These are phyloP conservation scores for Claviceps citrina DNA, from an alignment of 2,329 filamentous ascomycete genomes.

Conservation along the genomic window DNA sequence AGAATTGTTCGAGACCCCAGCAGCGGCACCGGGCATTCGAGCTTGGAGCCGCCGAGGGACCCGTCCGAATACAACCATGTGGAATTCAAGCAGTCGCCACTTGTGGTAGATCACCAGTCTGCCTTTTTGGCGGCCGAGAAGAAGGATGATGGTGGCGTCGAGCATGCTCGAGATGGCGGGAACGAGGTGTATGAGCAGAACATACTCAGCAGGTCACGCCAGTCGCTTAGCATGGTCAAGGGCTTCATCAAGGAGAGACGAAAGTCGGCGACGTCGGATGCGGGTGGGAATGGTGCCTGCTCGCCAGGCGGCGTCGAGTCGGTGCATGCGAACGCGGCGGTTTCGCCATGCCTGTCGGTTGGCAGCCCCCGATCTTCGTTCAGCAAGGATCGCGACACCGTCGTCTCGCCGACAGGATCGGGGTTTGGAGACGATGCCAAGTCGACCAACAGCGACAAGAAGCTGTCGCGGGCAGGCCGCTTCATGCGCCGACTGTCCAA, in stretches of 20 bases:
- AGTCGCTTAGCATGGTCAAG: slow-evolving; percentile 43
- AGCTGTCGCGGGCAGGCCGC: slow-evolving; percentile 36
- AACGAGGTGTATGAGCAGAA: slow-evolving; percentile 21
- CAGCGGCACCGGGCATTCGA: slow-evolving; percentile 21
- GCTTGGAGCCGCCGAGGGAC: slow-evolving; percentile 26
- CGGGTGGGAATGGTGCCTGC: slow-evolving; percentile 16
- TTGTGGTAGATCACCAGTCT: slow-evolving; percentile 40
- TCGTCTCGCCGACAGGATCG: slow-evolving; percentile 29
- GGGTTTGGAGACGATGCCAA: slow-evolving; percentile 32
- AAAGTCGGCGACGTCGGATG: slow-evolving; percentile 30
- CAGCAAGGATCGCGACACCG: slow-evolving; percentile 25
- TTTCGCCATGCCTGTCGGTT: slow-evolving; percentile 47
- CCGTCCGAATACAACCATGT: slow-evolving; percentile 29
- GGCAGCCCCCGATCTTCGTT: slow-evolving; percentile 42
- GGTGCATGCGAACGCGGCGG: slow-evolving; percentile 27
- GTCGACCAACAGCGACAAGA: slow-evolving; percentile 27
- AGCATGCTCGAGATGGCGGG: slow-evolving; percentile 19
- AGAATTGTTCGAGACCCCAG: slow-evolving; percentile 59
- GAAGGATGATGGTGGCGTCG: slow-evolving; percentile 13
- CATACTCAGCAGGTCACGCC: slow-evolving; percentile 27
- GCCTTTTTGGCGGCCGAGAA: slow-evolving; percentile 11
- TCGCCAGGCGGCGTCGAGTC: slow-evolving; percentile 34
- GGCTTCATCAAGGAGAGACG: slow-evolving; percentile 47
- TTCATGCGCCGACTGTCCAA: slow-evolving; percentile 45
- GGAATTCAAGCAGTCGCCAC: slow-evolving; percentile 43